Evolutionary conservation across 2,329 filamentous ascomycete genomes (phyloP), one percentile per base, ranked within the genome.

Genomic region (Paecilomyces sp.): DNA sequence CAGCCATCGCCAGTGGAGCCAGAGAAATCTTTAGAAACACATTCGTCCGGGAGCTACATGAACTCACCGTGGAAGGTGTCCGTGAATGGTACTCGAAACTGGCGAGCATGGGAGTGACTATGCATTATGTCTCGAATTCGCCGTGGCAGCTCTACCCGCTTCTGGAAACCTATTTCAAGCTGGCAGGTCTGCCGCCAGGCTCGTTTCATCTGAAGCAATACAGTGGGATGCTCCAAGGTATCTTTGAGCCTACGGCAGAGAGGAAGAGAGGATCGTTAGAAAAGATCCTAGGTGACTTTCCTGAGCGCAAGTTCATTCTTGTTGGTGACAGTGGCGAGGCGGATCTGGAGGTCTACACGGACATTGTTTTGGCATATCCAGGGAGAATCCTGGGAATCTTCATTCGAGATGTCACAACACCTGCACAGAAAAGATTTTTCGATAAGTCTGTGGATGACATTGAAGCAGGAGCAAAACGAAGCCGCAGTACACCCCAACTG

Each of bases 51-150:
- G 91, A 97, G 53, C 79, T 97, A 1, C 81, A 77, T 2, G 91
- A 93, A 61, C 80, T 97, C 54, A 91, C 87, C 0, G 86, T 99
- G 24, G 88, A 92, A 15, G 94, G 94, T 1, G 92, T 97, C 22
- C 85, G 81, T 60, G 91, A 95, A 63, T 97, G 94, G 93, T 99
- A 97, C 71, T 85, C 81, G 36, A 81, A 81, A 22, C 82, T 99
- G 76, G 83, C 89, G 47, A 81, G 86, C 22, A 85, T 93, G 77
- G 92, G 92, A 18, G 93, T 97, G 25, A 85, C 87, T 67, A 83
- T 99, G 57, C 95, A 99, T 71, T 99, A 99, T 73, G 95, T 96
- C 64, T 99, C 94, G n/a, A 99, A 99, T 75, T 96, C 93, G 56
- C 94, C 94, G 0, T 99, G 95, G 95, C 95, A 99, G 72, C 82